These are phyloP conservation scores for Letharia columbiana DNA, from an alignment of 495 filamentous ascomycete genomes.

Conservation along the genomic window DNA sequence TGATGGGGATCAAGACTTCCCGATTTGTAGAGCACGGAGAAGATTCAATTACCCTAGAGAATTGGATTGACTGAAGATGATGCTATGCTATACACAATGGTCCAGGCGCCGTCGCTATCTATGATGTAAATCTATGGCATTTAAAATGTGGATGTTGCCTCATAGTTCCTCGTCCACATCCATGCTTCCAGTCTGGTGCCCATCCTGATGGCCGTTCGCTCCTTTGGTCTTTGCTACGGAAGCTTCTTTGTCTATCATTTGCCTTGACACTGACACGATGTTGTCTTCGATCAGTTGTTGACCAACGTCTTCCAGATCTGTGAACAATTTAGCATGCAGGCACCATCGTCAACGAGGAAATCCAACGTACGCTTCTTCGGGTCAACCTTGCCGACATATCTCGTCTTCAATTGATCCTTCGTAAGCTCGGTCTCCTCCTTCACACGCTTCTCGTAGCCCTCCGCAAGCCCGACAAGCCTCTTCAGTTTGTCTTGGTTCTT, in stretches of 20 bases:
- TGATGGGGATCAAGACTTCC: constrained; percentile 28
- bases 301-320: constrained; percentile 87
- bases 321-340: constrained; percentile 25
- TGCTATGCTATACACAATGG: constrained; percentile 5
- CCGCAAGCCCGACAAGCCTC: constrained; percentile 78
- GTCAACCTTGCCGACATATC: constrained; percentile 97
- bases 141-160: constrained; percentile 23
- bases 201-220: constrained; percentile 34
- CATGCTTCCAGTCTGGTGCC: constrained; percentile 49
- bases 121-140: constrained; percentile 3
- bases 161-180: constrained; percentile 53
- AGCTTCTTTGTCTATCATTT: constrained; percentile 99
- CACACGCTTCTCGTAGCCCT: constrained; percentile 96
- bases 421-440: constrained; percentile 96
- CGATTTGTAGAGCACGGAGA: neutral
- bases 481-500: constrained; percentile 80
- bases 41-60: neutral
- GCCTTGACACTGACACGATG: constrained; percentile 88
- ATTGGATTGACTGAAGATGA: neutral
- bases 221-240: constrained; percentile 48
- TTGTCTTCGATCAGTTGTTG: constrained; percentile 97
- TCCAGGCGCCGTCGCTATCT: constrained; percentile 22
- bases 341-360: neutral
- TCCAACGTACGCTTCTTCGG: constrained; percentile 80
- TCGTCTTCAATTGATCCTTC: constrained; percentile 95